These are phyloP conservation scores for Syzygium aqueum DNA, from an alignment of 345 rosid genomes.

Conservation along the genomic window DNA sequence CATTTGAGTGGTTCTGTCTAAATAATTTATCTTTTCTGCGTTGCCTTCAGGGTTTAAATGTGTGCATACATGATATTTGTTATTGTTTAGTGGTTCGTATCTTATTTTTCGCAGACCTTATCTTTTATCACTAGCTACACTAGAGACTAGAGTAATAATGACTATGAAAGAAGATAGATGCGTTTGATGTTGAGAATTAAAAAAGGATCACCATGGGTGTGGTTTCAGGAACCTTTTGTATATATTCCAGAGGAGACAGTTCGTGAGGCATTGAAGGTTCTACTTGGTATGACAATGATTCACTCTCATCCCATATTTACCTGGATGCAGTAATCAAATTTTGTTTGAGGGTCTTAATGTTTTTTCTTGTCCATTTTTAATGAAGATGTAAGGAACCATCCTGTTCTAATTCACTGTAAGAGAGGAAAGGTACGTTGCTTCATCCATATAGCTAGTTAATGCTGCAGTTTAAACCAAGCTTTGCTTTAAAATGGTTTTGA, in stretches of 20 bases:
- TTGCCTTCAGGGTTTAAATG: not conserved
- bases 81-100: not conserved
- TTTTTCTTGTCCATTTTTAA: not conserved
- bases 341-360: not conserved
- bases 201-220: not conserved
- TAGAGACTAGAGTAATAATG: not conserved
- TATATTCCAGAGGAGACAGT: conserved; percentile 71
- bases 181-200: not conserved
- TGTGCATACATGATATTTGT: not conserved
- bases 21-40: not conserved
- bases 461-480: not conserved
- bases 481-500: not conserved
- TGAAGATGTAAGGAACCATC: conserved; percentile 86
- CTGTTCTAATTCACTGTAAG: conserved; percentile 83
- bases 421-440: conserved; percentile 66
- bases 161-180: not conserved
- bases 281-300: conserved; percentile 48
- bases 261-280: conserved; percentile 82
- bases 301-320: not conserved
- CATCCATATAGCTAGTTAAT: not conserved
- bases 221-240: conserved; percentile 70
- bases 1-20: not conserved
- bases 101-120: not conserved
- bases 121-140: not conserved
- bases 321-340: not conserved